A percentile compares a stretch with the other conserved stretches of the same genome.
Evolutionary conservation across 208 protist species (phyloP).

Genomic region (Trypanosoma congolense): DNA sequence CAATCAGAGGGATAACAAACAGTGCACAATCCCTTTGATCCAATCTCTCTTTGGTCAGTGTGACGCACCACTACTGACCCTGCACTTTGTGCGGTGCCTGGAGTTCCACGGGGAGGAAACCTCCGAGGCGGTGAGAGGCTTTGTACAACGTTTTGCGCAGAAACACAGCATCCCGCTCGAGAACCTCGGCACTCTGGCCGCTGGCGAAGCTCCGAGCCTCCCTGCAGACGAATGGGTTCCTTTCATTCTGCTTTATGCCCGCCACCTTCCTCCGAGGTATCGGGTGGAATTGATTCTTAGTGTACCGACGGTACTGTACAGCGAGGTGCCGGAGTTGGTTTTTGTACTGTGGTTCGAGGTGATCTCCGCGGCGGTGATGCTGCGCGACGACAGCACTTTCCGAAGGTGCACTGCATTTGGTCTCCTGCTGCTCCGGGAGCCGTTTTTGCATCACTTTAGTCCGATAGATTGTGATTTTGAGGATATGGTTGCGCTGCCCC

Average conservation of each 20-base stretch:
- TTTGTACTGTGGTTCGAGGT: slow-evolving; percentile 27
- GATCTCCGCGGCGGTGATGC: slow-evolving; percentile 16
- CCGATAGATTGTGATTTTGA: slow-evolving; percentile 49
- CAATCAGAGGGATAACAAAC: slow-evolving; percentile 30
- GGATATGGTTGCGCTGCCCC: slow-evolving; percentile 50
- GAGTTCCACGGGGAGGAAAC: slow-evolving; percentile 18
- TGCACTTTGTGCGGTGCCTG: slow-evolving; percentile 11
- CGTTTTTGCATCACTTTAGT: slow-evolving; percentile 52
- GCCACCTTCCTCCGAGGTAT: slow-evolving; percentile 1
- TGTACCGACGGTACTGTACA: slow-evolving; percentile 17
- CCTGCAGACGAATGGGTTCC: slow-evolving; percentile 26
- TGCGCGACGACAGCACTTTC: slow-evolving; percentile 24
- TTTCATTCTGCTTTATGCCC: slow-evolving; percentile 26
- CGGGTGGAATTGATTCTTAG: slow-evolving; percentile 9
- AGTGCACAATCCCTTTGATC: slow-evolving; percentile 16
- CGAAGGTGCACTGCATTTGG: slow-evolving; percentile 25
- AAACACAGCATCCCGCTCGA: slow-evolving; percentile 10
- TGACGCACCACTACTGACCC: slow-evolving; percentile 12
- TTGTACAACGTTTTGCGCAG: slow-evolving; percentile 11
- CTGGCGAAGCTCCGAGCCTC: slow-evolving; percentile 1
- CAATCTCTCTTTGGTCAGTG: slow-evolving; percentile 18
- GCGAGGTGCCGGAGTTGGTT: slow-evolving; percentile 28
- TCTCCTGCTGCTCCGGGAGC: slow-evolving; percentile 38
- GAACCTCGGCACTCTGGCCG: not conserved
- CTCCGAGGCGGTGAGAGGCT: not conserved